A percentile compares a stretch with the other conserved stretches of the same genome.
These are phyloP conservation scores for Dictyostelium capitatum DNA, from an alignment of 78 protist species.

Conservation along the genomic window DNA sequence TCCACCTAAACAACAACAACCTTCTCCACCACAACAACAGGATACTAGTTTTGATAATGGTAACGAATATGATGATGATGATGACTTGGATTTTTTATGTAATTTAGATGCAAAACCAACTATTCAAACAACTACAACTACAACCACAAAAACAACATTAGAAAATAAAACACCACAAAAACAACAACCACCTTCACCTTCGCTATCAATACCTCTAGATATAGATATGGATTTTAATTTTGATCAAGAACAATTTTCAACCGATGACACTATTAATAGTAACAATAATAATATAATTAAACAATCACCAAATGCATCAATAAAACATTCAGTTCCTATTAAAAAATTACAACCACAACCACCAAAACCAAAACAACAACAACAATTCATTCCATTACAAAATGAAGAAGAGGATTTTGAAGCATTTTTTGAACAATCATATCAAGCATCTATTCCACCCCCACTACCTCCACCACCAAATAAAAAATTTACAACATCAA, in stretches of 20 bases:
- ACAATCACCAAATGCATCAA: not conserved
- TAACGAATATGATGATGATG: not conserved
- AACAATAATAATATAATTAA: not conserved
- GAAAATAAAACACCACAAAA: not conserved
- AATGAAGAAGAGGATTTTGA: not conserved
- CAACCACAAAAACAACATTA: not conserved
- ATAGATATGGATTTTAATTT: not conserved
- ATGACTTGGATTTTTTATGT: not conserved
- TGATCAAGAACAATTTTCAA: not conserved
- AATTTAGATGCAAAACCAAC: not conserved
- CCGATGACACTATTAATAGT: not conserved
- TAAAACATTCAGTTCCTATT: not conserved
- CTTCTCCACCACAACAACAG: not conserved
- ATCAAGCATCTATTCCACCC: not conserved
- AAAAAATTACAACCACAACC: not conserved
- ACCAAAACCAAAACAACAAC: not conserved
- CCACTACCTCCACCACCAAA: not conserved
- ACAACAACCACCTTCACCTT: too few species aligned
- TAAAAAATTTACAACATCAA: slow-evolving; percentile 8
- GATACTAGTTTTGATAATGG: not conserved
- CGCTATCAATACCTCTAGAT: too few species aligned
- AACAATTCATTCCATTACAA: too few species aligned
- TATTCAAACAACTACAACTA: not conserved
- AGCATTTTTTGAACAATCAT: not conserved
- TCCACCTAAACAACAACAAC: not conserved